Evolutionary conservation across 106 monocot species (phyloP).

Genomic region (Apostasia ramifera): DNA sequence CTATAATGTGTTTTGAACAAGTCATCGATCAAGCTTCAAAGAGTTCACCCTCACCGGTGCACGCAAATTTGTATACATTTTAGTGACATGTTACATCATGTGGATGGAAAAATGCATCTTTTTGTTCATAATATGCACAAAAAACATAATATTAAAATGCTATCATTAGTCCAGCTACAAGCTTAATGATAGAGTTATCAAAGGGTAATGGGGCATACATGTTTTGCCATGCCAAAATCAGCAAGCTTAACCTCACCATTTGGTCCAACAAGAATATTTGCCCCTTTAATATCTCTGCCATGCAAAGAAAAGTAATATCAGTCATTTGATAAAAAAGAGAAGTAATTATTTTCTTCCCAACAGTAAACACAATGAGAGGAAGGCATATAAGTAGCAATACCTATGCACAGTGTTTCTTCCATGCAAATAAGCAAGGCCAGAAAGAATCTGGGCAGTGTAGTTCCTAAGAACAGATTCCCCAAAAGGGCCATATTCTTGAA

Average conservation of each 20-base stretch:
- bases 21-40: not conserved
- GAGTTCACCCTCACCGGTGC: not conserved
- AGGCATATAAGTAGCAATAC: constrained; percentile 43
- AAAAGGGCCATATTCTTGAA: constrained; percentile 85
- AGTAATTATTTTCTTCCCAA: constrained; percentile 36
- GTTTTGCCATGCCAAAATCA: constrained; percentile 98
- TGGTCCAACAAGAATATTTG: constrained; percentile 87
- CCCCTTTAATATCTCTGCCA: constrained; percentile 87
- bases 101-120: no score
- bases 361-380: constrained; percentile 62
- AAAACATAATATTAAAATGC: no score
- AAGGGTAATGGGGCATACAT: constrained; percentile 38
- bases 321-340: constrained; percentile 2
- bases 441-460: constrained; percentile 77
- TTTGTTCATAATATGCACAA: no score
- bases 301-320: not conserved
- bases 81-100: no score
- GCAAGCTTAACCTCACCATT: constrained; percentile 85
- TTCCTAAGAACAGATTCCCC: constrained; percentile 67
- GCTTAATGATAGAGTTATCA: not conserved
- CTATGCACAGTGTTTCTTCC: constrained; percentile 76
- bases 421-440: constrained; percentile 87
- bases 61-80: no score
- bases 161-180: no score
- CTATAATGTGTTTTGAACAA: not conserved